A percentile compares a stretch with the other conserved stretches of the same genome.
These are phyloP conservation scores for Pythium brassicae DNA, from an alignment of 352 stramenopile genomes.

Conservation along the genomic window DNA sequence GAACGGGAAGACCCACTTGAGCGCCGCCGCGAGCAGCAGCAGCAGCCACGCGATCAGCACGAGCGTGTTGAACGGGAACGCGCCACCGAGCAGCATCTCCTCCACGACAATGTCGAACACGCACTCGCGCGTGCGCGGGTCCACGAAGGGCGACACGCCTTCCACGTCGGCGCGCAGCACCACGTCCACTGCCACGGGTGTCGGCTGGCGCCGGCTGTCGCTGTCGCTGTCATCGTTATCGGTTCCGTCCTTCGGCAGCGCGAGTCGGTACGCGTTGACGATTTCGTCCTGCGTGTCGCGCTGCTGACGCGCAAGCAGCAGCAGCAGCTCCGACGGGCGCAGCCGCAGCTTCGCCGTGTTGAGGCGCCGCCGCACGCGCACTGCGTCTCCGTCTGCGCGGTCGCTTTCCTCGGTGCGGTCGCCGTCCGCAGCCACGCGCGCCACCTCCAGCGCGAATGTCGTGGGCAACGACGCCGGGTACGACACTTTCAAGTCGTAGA, in stretches of 20 bases:
- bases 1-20: constrained; percentile 38
- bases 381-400: constrained; percentile 3
- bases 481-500: constrained; percentile 81
- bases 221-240: no score
- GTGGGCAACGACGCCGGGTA: constrained; percentile 60
- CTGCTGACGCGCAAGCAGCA: background rate
- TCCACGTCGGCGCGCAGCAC: constrained; percentile 43
- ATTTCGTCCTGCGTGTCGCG: constrained; percentile 16
- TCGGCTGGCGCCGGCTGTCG: no score
- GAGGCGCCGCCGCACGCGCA: constrained; percentile 28
- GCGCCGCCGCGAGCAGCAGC: constrained; percentile 28
- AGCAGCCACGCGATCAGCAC: constrained; percentile 53
- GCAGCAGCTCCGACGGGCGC: constrained; percentile 33
- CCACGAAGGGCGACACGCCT: constrained; percentile 36
- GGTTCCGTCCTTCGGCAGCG: constrained; percentile 9
- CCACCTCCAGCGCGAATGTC: constrained; percentile 41
- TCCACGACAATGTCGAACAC: constrained; percentile 76
- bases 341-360: constrained; percentile 73
- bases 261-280: constrained; percentile 22
- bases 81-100: constrained; percentile 48
- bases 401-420: constrained; percentile 5
- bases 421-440: constrained; percentile 15
- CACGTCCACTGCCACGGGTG: constrained; percentile 31
- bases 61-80: constrained; percentile 49
- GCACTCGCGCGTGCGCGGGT: constrained; percentile 35